Evolutionary conservation across 768 basidiomycete genomes (phyloP), one percentile per base, ranked within the genome.

Genomic region (Tubosaeta sp.): DNA sequence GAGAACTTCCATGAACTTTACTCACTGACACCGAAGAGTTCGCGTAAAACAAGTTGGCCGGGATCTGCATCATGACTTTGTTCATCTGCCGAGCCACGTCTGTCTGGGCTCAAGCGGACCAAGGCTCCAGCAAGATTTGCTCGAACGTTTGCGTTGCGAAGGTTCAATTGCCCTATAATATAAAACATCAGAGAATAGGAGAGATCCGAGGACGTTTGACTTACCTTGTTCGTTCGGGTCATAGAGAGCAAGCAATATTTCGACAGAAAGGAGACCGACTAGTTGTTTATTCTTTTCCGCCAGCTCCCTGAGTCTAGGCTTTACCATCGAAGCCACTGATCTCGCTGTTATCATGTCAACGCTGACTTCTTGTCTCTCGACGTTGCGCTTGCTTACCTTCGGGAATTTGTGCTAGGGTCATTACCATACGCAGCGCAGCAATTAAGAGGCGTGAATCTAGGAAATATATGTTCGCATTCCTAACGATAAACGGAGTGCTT

Each of bases 191-290:
- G 26, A 31, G 2, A 35, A 31, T 2, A 34, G 16, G 2, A 5
- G 16, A 14, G n/a, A 10, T 27, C 2, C 10, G 39, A 34, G 2
- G 44, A 17, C 3, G 14, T 26, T 4, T 6, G 5, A 2, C 60
- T 1, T 45, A 55, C 63, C 26, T 32, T 2, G 49, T 0, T 59
- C 56, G 5, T 13, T 9, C 8, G 17, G 26, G 27, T 58, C 35
- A 2, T 53, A 55, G 7, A 66, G 37, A 6, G 37, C 50, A 31
- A 66, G 55, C 5, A 48, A 38, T 46, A 64, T 53, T 22, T 64
- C 61, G 2, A 61, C 59, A 13, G 64, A 59, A 4, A 65, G 53
- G 19, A 50, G 51, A 33, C 64, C 61, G 19, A 66, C 35, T 4
- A 56, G 37, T 26, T 47, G 17, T 1, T 50, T 49, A 1, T 51